Conservation (phyloP, 2,329 filamentous ascomycete genomes). For the Chaetomium sp. region DNA sequence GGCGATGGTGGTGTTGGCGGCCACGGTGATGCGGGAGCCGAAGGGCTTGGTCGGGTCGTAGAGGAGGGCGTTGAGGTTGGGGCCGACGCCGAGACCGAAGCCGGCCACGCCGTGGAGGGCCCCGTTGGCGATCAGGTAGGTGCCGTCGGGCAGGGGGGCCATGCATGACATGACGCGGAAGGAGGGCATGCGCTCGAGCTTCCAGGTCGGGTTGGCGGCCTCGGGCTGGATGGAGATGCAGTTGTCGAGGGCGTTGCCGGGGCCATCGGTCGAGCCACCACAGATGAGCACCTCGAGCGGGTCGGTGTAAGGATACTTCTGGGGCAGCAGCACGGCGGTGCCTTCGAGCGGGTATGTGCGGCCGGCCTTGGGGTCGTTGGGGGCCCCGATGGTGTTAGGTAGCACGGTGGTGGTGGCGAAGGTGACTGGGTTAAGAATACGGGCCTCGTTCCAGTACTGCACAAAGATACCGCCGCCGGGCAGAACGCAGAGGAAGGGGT, state of each 20-base stretch:
- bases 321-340: constrained; percentile 47
- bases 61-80: constrained; percentile 46
- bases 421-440: constrained; percentile 46
- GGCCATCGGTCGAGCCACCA: constrained; percentile 46
- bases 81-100: constrained; percentile 41
- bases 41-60: constrained; percentile 46
- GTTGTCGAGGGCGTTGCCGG: constrained; percentile 49
- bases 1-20: constrained; percentile 50
- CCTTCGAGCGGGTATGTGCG: constrained; percentile 54
- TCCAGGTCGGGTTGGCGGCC: constrained; percentile 42
- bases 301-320: constrained; percentile 44
- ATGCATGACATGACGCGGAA: constrained; percentile 49
- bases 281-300: constrained; percentile 48
- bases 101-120: constrained; percentile 46
- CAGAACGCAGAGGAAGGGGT: constrained; percentile 49
- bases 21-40: constrained; percentile 43
- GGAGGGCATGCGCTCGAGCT: constrained; percentile 52
- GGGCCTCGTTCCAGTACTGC: constrained; percentile 53
- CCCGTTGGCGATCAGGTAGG: constrained; percentile 49
- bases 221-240: constrained; percentile 51
- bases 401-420: constrained; percentile 43
- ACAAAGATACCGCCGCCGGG: constrained; percentile 50
- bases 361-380: constrained; percentile 45
- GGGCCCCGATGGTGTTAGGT: constrained; percentile 48
- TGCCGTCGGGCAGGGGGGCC: constrained; percentile 49